Conservation (phyloP, 768 basidiomycete species). For the Leccinum barrowsii region DNA sequence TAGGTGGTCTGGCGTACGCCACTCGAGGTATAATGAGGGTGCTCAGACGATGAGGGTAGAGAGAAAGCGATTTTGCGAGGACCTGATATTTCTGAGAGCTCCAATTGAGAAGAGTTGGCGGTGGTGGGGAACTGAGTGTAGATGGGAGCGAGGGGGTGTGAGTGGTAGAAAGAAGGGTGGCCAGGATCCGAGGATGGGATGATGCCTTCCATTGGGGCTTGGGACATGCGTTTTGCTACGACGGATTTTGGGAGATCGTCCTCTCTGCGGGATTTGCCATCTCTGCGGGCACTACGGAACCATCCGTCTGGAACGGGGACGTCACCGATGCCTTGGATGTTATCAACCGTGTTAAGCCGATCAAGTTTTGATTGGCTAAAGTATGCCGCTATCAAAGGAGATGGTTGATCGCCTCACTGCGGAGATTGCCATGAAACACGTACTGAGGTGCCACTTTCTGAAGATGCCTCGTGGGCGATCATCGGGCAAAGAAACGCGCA, state of each 20-base stretch:
- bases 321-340: conserved; percentile 62
- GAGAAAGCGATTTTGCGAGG: conserved; percentile 30
- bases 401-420: conserved; percentile 13
- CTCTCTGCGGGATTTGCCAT: conserved; percentile 44
- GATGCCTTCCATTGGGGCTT: conserved; percentile 32
- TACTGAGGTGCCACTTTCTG: conserved; percentile 54
- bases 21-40: conserved; percentile 19
- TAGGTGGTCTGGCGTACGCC: conserved; percentile 30
- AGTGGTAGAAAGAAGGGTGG: conserved; percentile 21
- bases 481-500: conserved; percentile 44
- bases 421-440: conserved; percentile 35
- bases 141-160: conserved; percentile 20
- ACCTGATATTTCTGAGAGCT: conserved; percentile 19
- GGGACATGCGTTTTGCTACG: conserved; percentile 37
- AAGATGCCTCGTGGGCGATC: conserved; percentile 40
- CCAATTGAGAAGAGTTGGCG: conserved; percentile 24
- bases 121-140: conserved; percentile 34
- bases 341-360: conserved; percentile 67
- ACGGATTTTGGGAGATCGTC: conserved; percentile 46
- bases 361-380: conserved; percentile 77
- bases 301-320: conserved; percentile 68
- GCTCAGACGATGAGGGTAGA: conserved; percentile 28
- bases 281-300: conserved; percentile 75
- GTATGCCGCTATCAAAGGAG: conserved; percentile 60
- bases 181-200: conserved; percentile 18